Conservation (phyloP, 2,329 filamentous ascomycete species). For the Colletotrichum lini region DNA sequence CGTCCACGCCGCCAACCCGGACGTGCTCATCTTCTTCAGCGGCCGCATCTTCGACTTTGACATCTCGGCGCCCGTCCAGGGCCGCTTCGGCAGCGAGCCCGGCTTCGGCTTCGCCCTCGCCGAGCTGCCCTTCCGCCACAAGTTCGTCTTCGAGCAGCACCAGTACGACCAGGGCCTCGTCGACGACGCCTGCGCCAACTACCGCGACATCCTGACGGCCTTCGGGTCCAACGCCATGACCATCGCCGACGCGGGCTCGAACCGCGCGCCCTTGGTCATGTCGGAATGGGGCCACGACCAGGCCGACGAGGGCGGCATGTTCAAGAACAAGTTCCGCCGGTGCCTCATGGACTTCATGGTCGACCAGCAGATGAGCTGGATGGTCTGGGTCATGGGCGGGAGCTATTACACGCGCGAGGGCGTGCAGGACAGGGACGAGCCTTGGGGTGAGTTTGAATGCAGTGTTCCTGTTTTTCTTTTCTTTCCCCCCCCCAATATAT, state of each 20-base stretch:
- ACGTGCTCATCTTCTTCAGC: conserved; percentile 62
- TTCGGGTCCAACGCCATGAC: conserved; percentile 16
- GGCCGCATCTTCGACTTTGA: conserved; percentile 49
- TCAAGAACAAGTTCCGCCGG: conserved; percentile 56
- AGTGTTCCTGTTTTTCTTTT: too few relatives aligned
- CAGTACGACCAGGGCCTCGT: conserved; percentile 50
- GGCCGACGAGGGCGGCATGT: conserved; percentile 10
- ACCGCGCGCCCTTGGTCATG: conserved; percentile 34
- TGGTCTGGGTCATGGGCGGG: conserved; percentile 64
- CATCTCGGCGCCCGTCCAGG: conserved; percentile 50
- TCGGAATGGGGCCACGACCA: conserved; percentile 38
- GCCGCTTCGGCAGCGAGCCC: conserved; percentile 9
- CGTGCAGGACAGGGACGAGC: conserved; percentile 62
- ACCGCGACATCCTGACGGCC: neutral
- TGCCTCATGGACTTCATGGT: conserved; percentile 59
- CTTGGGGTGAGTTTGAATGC: conserved; percentile 55
- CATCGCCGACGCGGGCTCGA: neutral
- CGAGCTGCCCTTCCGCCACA: conserved; percentile 53
- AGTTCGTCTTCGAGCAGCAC: conserved; percentile 61
- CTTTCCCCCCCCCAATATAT: too few relatives aligned
- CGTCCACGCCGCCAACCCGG: conserved; percentile 60
- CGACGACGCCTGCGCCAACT: conserved; percentile 8
- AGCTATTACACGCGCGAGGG: conserved; percentile 65
- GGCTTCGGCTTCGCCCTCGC: conserved; percentile 51
- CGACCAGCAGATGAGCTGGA: conserved; percentile 53